These are phyloP conservation scores for Spergularia bocconei DNA, from an alignment of 148 eudicot genomes.

Conservation along the genomic window DNA sequence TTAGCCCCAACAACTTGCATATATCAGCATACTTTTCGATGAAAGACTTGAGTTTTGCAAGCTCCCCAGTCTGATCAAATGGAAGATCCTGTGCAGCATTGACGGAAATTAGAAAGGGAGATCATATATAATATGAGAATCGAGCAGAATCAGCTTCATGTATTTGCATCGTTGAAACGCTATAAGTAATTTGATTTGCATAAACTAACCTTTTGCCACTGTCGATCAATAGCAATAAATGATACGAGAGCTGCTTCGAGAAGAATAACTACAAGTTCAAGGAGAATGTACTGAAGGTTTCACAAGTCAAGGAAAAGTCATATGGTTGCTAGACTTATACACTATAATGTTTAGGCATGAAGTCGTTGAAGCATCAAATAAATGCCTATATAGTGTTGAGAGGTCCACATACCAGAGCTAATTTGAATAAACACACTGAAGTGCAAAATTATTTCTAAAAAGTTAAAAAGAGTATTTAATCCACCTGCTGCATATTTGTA, in stretches of 20 bases:
- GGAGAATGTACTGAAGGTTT: slow-evolving; percentile 49
- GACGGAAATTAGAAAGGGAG: too few relatives aligned
- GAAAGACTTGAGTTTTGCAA: slow-evolving; percentile 48
- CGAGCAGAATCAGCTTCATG: background rate
- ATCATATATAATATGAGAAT: background rate
- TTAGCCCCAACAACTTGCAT: slow-evolving; percentile 66
- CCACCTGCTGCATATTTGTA: background rate
- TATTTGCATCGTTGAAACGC: background rate
- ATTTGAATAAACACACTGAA: background rate
- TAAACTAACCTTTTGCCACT: slow-evolving; percentile 62
- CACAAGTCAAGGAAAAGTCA: slow-evolving; percentile 32
- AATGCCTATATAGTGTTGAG: background rate
- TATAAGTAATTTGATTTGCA: background rate
- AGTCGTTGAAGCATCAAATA: background rate
- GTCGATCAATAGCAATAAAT: slow-evolving; percentile 58
- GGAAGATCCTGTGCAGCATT: slow-evolving; percentile 64
- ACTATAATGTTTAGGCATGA: background rate
- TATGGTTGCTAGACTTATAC: background rate
- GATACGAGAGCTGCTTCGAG: slow-evolving; percentile 61
- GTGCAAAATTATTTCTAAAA: background rate
- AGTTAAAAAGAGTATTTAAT: background rate
- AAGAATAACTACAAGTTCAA: slow-evolving; percentile 43
- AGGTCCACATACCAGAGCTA: background rate
- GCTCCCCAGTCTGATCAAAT: slow-evolving; percentile 71
- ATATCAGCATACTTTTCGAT: slow-evolving; percentile 54